These are phyloP conservation scores for Eustoma russellianum DNA, from an alignment of 257 asterid species.

Conservation along the genomic window DNA sequence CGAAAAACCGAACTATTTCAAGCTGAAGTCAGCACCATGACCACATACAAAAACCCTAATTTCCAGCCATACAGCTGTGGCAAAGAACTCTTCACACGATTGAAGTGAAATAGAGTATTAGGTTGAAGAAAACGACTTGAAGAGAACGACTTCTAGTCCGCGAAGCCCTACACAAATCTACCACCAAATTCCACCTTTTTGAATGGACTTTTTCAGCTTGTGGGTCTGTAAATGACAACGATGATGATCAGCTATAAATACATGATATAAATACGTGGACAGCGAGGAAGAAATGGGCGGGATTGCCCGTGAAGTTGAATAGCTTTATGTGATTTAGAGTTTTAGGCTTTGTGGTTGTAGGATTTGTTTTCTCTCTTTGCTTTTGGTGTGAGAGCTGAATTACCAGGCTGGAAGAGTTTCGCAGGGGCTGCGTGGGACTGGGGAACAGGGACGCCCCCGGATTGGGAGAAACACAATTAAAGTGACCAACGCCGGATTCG, in stretches of 20 bases:
- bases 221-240: slow-evolving; percentile 3
- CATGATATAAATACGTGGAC: not conserved
- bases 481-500: too few species aligned
- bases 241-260: slow-evolving; percentile 1
- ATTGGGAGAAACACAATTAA: too few species aligned
- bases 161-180: slow-evolving; percentile 7
- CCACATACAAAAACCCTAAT: not conserved
- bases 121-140: slow-evolving; percentile 7
- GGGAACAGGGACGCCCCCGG: not conserved
- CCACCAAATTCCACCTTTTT: slow-evolving; percentile 11
- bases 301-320: slow-evolving; percentile 13
- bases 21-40: too few species aligned
- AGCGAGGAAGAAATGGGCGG: not conserved
- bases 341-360: not conserved
- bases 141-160: slow-evolving; percentile 7
- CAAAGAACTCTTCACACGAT: slow-evolving; percentile 12
- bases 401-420: not conserved
- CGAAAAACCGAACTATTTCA: not conserved
- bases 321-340: slow-evolving; percentile 5
- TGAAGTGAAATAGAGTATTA: not conserved
- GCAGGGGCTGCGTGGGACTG: not conserved
- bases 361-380: not conserved
- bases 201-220: slow-evolving; percentile 3
- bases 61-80: slow-evolving; percentile 1
- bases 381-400: not conserved